Evolutionary conservation across 306 rosid species (phyloP), one percentile per base, ranked within the genome.

Genomic region (Albizia julibrissin): DNA sequence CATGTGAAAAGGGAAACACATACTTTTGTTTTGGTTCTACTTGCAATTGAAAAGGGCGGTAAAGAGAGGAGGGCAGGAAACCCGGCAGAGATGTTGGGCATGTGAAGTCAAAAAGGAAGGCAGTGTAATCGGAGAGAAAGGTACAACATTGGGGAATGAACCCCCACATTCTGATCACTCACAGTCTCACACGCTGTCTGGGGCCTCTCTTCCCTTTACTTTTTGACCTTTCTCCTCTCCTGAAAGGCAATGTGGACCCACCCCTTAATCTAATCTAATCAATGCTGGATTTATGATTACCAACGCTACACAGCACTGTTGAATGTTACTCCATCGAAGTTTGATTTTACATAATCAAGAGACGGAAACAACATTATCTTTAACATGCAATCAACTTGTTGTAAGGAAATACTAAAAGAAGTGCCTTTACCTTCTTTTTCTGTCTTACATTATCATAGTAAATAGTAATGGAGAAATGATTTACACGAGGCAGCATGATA

Each of bases 101-200:
- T 61, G 39, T 31, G 19, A 31, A 83, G 91, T 88, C 91, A 88
- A 85, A 88, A 88, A 58, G 29, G 19, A 77, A 0, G 47, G 16
- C 42, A 87, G 68, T 54, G 81, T 59, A 29, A 81, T 21, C 19
- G 50, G 39, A 46, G 16, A 72, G 29, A 37, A 11, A 42, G 14
- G 73, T 78, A 79, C 31, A 78, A 47, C 86, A 1, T 82, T 24
- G 90, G 88, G 69, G 72, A 46, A 10, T 33, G 90, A 82, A 87
- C 90, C 84, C 85, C 85, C 86, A n/a, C 83, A 65, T 82, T 82
- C 72, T 24, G 75, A 78, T 58, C 9, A 8, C 69, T 47, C 40
- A n/a, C n/a, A n/a, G n/a, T n/a, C n/a, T n/a, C n/a, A 44, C 74
- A 46, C 81, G 72, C 76, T 74, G 68, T 68, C 52, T 65, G 71